phyloP scores from a whole-genome alignment of 78 protist species.

The Parvularia atlantis region DNA sequence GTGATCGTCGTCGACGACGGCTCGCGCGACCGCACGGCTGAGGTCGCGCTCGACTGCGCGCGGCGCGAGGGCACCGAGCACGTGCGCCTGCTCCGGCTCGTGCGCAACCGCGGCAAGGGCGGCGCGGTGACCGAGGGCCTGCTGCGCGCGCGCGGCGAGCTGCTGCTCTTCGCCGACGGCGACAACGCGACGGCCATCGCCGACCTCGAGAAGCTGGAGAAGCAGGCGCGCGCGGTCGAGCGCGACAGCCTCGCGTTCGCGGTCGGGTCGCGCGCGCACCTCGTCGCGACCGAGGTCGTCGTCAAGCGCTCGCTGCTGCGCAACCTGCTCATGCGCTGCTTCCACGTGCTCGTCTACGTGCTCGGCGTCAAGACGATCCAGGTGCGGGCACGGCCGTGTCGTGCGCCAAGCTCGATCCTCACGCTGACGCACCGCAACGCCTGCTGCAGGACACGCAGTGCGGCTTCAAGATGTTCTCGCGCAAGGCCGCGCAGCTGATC shows the following conservation, averaged over 20 bases:
- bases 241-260: slow-evolving; percentile 25
- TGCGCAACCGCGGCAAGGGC: slow-evolving; percentile 60
- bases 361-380: slow-evolving; percentile 32
- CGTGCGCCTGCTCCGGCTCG: slow-evolving; percentile 27
- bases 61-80: slow-evolving; percentile 12
- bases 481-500: slow-evolving; percentile 22
- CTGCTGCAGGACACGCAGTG: slow-evolving; percentile 65
- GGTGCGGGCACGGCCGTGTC: too few relatives aligned
- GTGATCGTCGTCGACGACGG: slow-evolving; percentile 68
- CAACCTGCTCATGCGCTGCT: slow-evolving; percentile 43
- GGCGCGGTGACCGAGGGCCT: slow-evolving; percentile 59
- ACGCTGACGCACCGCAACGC: too few relatives aligned
- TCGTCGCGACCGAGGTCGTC: slow-evolving; percentile 38
- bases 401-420: too few relatives aligned
- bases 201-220: slow-evolving; percentile 37
- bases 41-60: slow-evolving; percentile 9
- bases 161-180: slow-evolving; percentile 51
- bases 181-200: slow-evolving; percentile 62
- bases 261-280: slow-evolving; percentile 62
- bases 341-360: slow-evolving; percentile 38
- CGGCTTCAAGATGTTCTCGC: slow-evolving; percentile 57
- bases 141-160: slow-evolving; percentile 40
- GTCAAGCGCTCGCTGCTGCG: slow-evolving; percentile 35
- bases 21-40: slow-evolving; percentile 39
- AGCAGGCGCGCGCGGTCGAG: slow-evolving; percentile 14